Base-by-base conservation (phyloP, 2,329 filamentous ascomycete genomes). In the Cadophora sp. region DNA sequence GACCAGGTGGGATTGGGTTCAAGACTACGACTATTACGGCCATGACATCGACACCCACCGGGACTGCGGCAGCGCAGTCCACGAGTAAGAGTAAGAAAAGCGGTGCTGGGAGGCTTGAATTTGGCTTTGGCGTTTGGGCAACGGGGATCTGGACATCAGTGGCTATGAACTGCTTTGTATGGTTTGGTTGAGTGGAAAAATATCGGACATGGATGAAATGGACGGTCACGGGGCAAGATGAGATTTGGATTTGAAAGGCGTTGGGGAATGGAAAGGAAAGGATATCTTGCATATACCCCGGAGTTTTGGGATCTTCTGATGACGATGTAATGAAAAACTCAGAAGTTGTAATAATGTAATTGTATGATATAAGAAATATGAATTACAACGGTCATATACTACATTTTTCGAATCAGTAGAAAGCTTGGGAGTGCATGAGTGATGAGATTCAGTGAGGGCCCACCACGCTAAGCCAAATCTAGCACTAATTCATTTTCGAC, bases 1-100 rank as follows among this genome's bases (percentile, higher is more conserved):
- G 75, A 18, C 73, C 75, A 5, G 63, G 67, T 5, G 74, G 73
- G 1, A 62, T 76, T 20, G 75, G 74, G 14, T 75, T 76, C 56
- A 64, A 67, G 30, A 73, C 72, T 8, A 74, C 72, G 18, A 76
- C 74, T 16, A 70, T 76, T 14, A 66, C 70, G 45, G 55, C 33
- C 6, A 48, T 33, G 4, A 64, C 64, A 33, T 62, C 64, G n/a
- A 64, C 66, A 20, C 48, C 55, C 50, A 56, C 68, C 22, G 68
- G 64, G 22, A 60, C 48, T 18, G 30, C 39, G 13, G 7, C 58
- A 22, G 47, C 62, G 14, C 30, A 55, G 45, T 50, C 43, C 24
- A 64, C 65, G 22, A 61, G 53, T 20, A 67, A 67, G 56, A 67
- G 36, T 2, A 39, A 67, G 53, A 67, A 55, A 43, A 27, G 36